These are phyloP conservation scores for Leucosporidium yakuticum DNA, from an alignment of 768 basidiomycete genomes.

Conservation along the genomic window DNA sequence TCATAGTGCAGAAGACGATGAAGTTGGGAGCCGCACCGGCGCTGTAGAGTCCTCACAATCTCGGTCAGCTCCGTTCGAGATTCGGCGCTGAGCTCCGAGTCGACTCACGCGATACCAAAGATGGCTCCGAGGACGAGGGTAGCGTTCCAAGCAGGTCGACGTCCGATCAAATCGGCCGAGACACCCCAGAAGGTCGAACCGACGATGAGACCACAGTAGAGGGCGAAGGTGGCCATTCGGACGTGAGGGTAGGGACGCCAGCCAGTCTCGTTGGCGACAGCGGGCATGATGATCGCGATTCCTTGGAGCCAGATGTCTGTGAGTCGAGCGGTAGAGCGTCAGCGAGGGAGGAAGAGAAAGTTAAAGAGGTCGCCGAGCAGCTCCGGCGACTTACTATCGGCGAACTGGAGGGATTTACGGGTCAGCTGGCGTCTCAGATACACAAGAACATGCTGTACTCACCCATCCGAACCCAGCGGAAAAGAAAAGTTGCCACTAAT, in stretches of 20 bases:
- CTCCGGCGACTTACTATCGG: not conserved
- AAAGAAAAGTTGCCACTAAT: not conserved
- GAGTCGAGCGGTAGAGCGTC: too few relatives aligned
- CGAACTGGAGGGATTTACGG: not conserved
- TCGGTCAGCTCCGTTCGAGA: not conserved
- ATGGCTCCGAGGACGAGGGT: slow-evolving; percentile 42
- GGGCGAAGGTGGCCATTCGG: slow-evolving; percentile 50
- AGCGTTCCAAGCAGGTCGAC: slow-evolving; percentile 46
- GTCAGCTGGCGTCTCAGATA: too few relatives aligned
- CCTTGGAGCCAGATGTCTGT: not conserved
- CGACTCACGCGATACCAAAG: slow-evolving; percentile 50
- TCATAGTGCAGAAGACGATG: slow-evolving; percentile 5
- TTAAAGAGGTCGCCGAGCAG: not conserved
- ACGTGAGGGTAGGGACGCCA: slow-evolving; percentile 31
- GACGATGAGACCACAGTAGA: slow-evolving; percentile 52
- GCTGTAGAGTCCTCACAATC: not conserved
- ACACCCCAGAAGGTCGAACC: slow-evolving; percentile 53
- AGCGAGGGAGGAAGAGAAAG: not conserved
- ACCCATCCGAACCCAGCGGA: not conserved
- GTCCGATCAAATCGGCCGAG: slow-evolving; percentile 52
- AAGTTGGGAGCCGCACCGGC: slow-evolving; percentile 51
- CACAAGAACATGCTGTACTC: too few relatives aligned
- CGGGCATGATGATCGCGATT: slow-evolving; percentile 1
- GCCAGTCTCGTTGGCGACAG: not conserved
- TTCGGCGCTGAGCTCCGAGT: not conserved